Base-by-base conservation (phyloP, 192 early-diverging fungal genomes). In the Chytriomyces confervae region DNA sequence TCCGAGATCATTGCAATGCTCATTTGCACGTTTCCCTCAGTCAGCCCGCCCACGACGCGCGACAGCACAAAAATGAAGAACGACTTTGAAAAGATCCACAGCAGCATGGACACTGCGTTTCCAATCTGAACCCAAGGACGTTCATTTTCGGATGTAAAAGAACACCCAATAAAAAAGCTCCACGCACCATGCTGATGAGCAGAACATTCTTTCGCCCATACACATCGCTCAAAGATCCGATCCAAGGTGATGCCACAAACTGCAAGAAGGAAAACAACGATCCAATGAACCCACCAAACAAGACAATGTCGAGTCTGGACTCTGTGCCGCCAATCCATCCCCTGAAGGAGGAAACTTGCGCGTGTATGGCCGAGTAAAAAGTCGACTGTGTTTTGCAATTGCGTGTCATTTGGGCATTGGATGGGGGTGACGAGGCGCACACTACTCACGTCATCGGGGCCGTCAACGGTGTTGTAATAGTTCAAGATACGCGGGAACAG, bases 21-120 rank as follows among this genome's bases (percentile, higher is more conserved):
- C 57, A 99, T 89, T 84, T 99, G 97, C 16, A 99, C 95, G 77
- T 99, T 99, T 57, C 97, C 97, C 79, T 99, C 97, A 64, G 94
- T 96, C 69, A 99, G 84, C 10, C 97, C 97, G 5, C 93, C 97
- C 53, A 99, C 88, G 51, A 97, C 82, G 9, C 97, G 85, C 6
- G 95, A 92, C 6, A 91, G 77, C 43, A 99, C 87, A 80, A 99
- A 99, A 44, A 86, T 78, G 51, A 89, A 85, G 75, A 99, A 99
- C 13, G 93, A 88, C 50, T 86, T 80, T 0, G 95, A 90, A 76
- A 96, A 94, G 46, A 95, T 85, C 97, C 97, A 99, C n/a, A 98
- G 76, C 11, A 91, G 77, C 68, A 94, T 96, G 48, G 96, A 97
- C 7, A 92, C 45, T 18, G 93, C 86, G 82, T 99, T 99, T 36